Base-by-base conservation (phyloP, 805 yeast species). In the Candida nemodendra region DNA sequence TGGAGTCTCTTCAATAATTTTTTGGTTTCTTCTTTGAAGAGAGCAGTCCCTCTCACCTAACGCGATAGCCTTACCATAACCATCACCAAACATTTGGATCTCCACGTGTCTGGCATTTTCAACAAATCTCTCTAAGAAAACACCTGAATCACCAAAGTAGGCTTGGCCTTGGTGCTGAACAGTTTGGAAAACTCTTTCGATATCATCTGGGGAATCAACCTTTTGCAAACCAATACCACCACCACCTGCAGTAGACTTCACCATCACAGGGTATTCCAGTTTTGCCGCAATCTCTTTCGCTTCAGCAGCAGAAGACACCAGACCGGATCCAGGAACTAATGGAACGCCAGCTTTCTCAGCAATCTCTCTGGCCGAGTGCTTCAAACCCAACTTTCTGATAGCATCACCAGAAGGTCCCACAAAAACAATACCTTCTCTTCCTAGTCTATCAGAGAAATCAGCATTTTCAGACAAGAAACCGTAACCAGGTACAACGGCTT, bases 141-240 rank as follows among this genome's bases (percentile, higher is more conserved):
- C 98, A 52, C 98, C 97, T 8, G 95, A 70, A 64, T 91, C 97
- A 48, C 96, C 96, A 57, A 91, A 91, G 60, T 87, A 91, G 0
- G 95, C 77, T 57, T 79, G 74, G 48, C 97, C 99, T 65, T 89
- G 96, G 65, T 89, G 96, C 58, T 87, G 83, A 30, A 93, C 98
- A 8, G 95, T 82, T 54, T 78, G 84, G 64, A 88, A 91, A 11
- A 90, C 95, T 45, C 84, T 68, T 65, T 79, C 86, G 47, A 93
- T 79, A 43, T 93, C 97, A 14, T 62, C 79, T 50, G 77, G 85
- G 24, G 79, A 73, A 55, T 90, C 96, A 42, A 90, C 97, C 59
- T 89, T 85, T 63, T 91, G 97, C 51, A 91, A 69, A 48, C 99
- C 99, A 56, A 91, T 91, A 66, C 99, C 99, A 64, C 99, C 99